These are phyloP conservation scores for Oryza meyeriana DNA, from an alignment of 176 grass and related monocot genomes.

Conservation along the genomic window DNA sequence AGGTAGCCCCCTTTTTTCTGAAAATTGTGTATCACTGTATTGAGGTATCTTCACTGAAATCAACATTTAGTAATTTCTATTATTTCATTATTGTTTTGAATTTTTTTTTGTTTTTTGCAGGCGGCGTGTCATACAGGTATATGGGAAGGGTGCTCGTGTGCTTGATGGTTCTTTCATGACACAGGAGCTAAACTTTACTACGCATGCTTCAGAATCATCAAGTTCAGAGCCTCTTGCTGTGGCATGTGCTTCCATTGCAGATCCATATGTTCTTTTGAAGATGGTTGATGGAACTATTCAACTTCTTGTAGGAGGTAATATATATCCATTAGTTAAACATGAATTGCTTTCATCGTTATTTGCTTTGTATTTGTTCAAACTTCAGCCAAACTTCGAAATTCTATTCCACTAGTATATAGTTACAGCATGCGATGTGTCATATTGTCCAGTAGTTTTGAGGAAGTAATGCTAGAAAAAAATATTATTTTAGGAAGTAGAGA, in stretches of 20 bases:
- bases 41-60: too few relatives aligned
- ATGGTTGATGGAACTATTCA: slow-evolving; percentile 94
- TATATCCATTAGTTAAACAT: neutral
- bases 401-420: neutral
- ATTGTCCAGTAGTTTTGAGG: neutral
- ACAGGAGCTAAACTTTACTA: slow-evolving; percentile 76
- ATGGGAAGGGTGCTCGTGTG: slow-evolving; percentile 82
- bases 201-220: slow-evolving; percentile 58
- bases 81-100: slow-evolving; percentile 17
- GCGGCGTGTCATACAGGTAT: slow-evolving; percentile 84
- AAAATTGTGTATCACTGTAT: too few relatives aligned
- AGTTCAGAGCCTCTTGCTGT: slow-evolving; percentile 68
- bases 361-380: neutral
- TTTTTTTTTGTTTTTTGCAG: slow-evolving; percentile 41
- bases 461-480: neutral
- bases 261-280: slow-evolving; percentile 85
- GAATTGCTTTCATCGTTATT: neutral
- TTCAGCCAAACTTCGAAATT: neutral
- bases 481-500: neutral
- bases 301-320: slow-evolving; percentile 85
- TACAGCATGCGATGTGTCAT: neutral
- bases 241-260: slow-evolving; percentile 75
- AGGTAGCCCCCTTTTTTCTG: neutral
- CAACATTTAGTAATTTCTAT: slow-evolving; percentile 1
- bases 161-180: slow-evolving; percentile 99